Conservation (phyloP, 106 monocot genomes). For the Xerophyta viscosa region DNA sequence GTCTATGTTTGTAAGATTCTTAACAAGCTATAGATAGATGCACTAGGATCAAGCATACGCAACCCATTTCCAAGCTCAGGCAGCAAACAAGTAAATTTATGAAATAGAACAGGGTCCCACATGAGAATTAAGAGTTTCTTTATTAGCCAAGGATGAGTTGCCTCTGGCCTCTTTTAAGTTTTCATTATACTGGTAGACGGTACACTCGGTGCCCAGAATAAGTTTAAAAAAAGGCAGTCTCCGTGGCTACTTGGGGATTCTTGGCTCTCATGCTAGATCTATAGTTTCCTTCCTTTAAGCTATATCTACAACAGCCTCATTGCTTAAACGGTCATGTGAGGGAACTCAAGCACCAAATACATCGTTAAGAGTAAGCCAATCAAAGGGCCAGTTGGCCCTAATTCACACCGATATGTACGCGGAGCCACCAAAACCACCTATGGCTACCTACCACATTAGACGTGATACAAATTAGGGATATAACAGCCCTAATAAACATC, state of each 20-base stretch:
- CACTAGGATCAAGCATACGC: not conserved
- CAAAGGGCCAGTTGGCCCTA: too few relatives aligned
- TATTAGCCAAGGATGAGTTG: slow-evolving; percentile 12
- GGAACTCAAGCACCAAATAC: too few relatives aligned
- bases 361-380: too few relatives aligned
- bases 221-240: slow-evolving; percentile 13
- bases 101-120: not conserved
- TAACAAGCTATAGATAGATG: not conserved
- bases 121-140: slow-evolving; percentile 5
- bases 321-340: too few relatives aligned
- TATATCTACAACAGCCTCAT: too few relatives aligned
- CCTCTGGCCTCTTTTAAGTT: not conserved
- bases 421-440: too few relatives aligned
- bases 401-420: too few relatives aligned
- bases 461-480: too few relatives aligned
- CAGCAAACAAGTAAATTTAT: not conserved
- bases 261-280: slow-evolving; percentile 12
- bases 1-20: too few relatives aligned
- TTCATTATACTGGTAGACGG: not conserved
- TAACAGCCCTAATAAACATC: too few relatives aligned
- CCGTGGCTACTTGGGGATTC: slow-evolving; percentile 8
- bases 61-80: not conserved
- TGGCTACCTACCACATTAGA: too few relatives aligned
- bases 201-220: too few relatives aligned
- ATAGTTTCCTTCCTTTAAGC: not conserved